These are phyloP conservation scores for Paxillus involutus DNA, from an alignment of 768 basidiomycete genomes.

Conservation along the genomic window DNA sequence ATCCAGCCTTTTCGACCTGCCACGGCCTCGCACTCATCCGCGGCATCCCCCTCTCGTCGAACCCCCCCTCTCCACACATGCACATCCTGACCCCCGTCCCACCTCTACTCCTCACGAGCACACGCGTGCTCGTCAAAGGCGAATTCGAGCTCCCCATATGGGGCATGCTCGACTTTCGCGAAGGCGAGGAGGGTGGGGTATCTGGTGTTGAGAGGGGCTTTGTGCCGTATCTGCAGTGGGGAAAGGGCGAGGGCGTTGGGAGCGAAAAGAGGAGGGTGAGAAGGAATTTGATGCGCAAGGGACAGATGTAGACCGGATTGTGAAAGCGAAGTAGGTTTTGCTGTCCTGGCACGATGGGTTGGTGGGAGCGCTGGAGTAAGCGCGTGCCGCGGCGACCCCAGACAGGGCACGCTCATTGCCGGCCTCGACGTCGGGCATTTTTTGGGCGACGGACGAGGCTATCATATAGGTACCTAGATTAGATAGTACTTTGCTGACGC, in stretches of 20 bases:
- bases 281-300: conserved; percentile 84
- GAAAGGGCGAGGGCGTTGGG: conserved; percentile 68
- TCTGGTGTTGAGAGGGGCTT: conserved; percentile 53
- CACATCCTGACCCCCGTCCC: conserved; percentile 85
- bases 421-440: too few species aligned
- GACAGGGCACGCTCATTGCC: too few species aligned
- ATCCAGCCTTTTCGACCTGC: conserved; percentile 44
- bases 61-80: conserved; percentile 37
- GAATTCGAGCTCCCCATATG: conserved; percentile 86
- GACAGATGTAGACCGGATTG: conserved; percentile 38
- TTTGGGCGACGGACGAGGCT: too few species aligned
- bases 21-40: conserved; percentile 80
- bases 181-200: conserved; percentile 38
- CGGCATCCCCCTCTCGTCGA: conserved; percentile 28
- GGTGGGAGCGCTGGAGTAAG: not conserved
- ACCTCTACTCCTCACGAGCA: conserved; percentile 37
- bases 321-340: not conserved
- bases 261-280: conserved; percentile 71
- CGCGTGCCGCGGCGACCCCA: too few species aligned
- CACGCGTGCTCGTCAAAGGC: conserved; percentile 65
- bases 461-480: too few species aligned
- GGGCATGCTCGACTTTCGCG: conserved; percentile 79
- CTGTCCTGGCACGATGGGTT: not conserved
- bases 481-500: too few species aligned
- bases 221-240: conserved; percentile 81